Conservation (phyloP, 169 alveolate genomes). For the Plasmodium relictum region DNA sequence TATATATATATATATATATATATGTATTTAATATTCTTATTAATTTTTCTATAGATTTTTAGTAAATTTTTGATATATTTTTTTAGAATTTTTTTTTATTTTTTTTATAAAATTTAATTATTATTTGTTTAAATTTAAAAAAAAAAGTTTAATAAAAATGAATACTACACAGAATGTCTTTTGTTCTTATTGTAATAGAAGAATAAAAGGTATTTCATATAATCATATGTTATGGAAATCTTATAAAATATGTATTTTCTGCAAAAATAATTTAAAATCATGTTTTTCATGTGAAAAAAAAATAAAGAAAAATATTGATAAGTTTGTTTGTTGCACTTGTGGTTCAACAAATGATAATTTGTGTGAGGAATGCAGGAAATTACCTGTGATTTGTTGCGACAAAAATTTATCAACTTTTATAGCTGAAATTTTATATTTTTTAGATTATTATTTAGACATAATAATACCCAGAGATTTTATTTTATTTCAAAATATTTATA, state of each 20-base stretch:
- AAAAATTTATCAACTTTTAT: constrained; percentile 9
- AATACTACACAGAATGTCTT: background rate
- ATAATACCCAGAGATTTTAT: constrained; percentile 14
- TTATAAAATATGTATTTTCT: constrained; percentile 18
- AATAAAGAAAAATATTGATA: constrained; percentile 26
- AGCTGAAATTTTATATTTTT: constrained; percentile 1
- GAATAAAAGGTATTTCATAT: constrained; percentile 1
- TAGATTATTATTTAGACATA: constrained; percentile 16
- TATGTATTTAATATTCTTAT: too few species aligned
- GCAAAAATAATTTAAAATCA: constrained; percentile 26
- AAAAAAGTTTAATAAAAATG: background rate
- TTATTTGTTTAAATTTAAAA: too few species aligned
- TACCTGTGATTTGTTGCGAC: constrained; percentile 25
- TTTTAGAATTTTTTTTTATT: too few species aligned
- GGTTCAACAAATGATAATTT: constrained; percentile 1
- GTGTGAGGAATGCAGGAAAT: constrained; percentile 25
- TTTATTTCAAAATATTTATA: constrained; percentile 35
- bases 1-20: too few species aligned
- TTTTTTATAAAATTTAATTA: too few species aligned
- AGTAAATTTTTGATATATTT: too few species aligned
- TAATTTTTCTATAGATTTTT: too few species aligned
- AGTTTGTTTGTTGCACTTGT: constrained; percentile 12
- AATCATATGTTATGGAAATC: constrained; percentile 28
- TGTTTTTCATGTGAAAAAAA: constrained; percentile 49
- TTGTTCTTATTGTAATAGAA: constrained; percentile 20